Evolutionary conservation across 176 grass and related monocot genomes (phyloP).

Genomic region (Aechmea fasciata): DNA sequence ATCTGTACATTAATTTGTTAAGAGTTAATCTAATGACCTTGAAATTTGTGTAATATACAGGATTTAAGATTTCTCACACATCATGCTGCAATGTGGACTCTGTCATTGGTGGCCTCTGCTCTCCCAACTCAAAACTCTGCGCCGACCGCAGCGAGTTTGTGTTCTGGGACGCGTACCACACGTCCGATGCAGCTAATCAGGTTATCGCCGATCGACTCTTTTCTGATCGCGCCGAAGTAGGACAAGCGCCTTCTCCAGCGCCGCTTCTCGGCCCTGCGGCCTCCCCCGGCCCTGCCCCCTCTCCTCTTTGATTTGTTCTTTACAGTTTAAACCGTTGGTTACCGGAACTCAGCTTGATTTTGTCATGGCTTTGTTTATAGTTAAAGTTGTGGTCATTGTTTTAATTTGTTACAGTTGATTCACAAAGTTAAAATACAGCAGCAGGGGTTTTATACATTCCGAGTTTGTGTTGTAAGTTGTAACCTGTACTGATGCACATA

Average conservation of each 20-base stretch:
- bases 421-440: background rate
- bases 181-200: slow-evolving; percentile 78
- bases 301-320: background rate
- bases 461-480: too few species aligned
- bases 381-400: background rate
- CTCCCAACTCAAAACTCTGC: slow-evolving; percentile 71
- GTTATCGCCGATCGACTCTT: slow-evolving; percentile 69
- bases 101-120: slow-evolving; percentile 68
- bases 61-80: slow-evolving; percentile 72
- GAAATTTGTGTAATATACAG: slow-evolving; percentile 12
- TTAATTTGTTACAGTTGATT: background rate
- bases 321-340: background rate
- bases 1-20: too few species aligned
- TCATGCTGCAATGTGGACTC: slow-evolving; percentile 95
- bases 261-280: slow-evolving; percentile 15
- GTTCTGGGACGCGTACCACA: slow-evolving; percentile 98
- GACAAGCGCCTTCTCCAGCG: background rate
- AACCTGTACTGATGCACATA: too few species aligned
- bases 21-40: background rate
- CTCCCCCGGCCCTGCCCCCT: slow-evolving; percentile 1
- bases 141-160: slow-evolving; percentile 60
- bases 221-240: slow-evolving; percentile 29
- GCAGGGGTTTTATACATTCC: background rate
- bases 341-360: background rate
- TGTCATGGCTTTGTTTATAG: background rate